A percentile compares a stretch with the other conserved stretches of the same genome.
Evolutionary conservation across 176 grass and related monocot genomes (phyloP).

Genomic region (Ampelocalamus luodianensis): DNA sequence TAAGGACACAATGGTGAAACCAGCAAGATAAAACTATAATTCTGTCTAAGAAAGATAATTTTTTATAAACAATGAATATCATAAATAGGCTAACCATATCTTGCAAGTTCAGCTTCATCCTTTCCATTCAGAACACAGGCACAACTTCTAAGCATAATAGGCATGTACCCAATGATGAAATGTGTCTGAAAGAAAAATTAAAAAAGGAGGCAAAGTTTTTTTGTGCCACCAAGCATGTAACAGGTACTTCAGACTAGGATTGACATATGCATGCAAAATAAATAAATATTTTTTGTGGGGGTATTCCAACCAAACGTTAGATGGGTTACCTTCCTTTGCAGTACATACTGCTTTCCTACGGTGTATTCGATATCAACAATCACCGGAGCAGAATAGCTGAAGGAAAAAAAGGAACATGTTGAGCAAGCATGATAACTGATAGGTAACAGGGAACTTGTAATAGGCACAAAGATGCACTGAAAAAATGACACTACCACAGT

Average conservation of each 20-base stretch:
- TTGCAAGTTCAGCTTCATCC: slow-evolving; percentile 85
- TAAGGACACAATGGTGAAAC: slow-evolving; percentile 43
- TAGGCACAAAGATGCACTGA: neutral
- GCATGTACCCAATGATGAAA: slow-evolving; percentile 72
- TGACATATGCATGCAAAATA: slow-evolving; percentile 5
- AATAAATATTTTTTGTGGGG: neutral
- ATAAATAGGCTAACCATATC: slow-evolving; percentile 58
- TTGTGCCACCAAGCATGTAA: neutral
- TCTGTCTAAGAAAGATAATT: neutral
- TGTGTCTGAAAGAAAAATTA: slow-evolving; percentile 22
- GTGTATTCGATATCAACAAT: slow-evolving; percentile 74
- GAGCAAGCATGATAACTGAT: slow-evolving; percentile 25
- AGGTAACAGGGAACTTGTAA: slow-evolving; percentile 6
- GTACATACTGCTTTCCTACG: slow-evolving; percentile 49
- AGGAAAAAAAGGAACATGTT: slow-evolving; percentile 37
- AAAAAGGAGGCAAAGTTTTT: neutral
- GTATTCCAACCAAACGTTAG: slow-evolving; percentile 23
- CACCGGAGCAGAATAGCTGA: slow-evolving; percentile 82
- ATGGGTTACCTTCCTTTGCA: slow-evolving; percentile 32
- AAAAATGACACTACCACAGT: neutral
- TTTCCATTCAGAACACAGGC: slow-evolving; percentile 68
- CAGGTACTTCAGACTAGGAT: slow-evolving; percentile 5
- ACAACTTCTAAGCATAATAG: slow-evolving; percentile 90
- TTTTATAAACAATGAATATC: neutral
- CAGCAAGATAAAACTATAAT: slow-evolving; percentile 18